Percentiles rank a stretch among this genome's conserved stretches.
phyloP scores from a whole-genome alignment of 1,284 basidiomycete genomes.

The Cerrena zonata region DNA sequence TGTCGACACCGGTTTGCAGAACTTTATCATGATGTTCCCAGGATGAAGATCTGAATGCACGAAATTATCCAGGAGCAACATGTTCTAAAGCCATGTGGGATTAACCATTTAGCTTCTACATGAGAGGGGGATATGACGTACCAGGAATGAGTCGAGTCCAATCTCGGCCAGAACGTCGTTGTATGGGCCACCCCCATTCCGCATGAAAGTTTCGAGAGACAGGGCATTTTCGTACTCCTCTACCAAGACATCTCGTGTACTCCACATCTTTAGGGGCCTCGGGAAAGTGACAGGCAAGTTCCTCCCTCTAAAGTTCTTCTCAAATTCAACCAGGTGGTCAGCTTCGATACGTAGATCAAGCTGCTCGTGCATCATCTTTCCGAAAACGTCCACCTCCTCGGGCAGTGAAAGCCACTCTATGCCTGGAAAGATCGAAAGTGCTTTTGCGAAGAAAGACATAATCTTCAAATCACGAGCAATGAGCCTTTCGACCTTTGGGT shows the following conservation, averaged over 20 bases:
- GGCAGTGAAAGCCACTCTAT: conserved; percentile 96
- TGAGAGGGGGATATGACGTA: conserved; percentile 39
- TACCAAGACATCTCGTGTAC: conserved; percentile 76
- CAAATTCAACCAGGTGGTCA: conserved; percentile 81
- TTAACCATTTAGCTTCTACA: not conserved
- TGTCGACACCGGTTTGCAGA: conserved; percentile 74
- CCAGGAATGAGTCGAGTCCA: conserved; percentile 92
- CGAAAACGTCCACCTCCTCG: conserved; percentile 92
- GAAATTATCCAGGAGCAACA: conserved; percentile 97
- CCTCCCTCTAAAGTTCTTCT: conserved; percentile 77
- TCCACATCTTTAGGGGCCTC: conserved; percentile 75
- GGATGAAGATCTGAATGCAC: conserved; percentile 93
- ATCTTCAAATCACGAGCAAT: conserved; percentile 89
- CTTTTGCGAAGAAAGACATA: conserved; percentile 87
- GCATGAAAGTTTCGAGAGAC: conserved; percentile 84
- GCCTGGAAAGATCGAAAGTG: conserved; percentile 79
- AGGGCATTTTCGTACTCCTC: conserved; percentile 93
- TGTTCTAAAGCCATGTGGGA: conserved; percentile 70
- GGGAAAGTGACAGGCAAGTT: conserved; percentile 87
- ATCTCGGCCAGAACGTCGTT: conserved; percentile 87
- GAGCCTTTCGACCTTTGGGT: conserved; percentile 77
- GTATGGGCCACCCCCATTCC: conserved; percentile 86
- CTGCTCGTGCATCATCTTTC: conserved; percentile 95
- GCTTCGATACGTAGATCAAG: conserved; percentile 89
- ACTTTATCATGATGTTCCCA: conserved; percentile 97